Conservation (phyloP, 371 early-diverging fungal genomes). For the Mortierella sp. region DNA sequence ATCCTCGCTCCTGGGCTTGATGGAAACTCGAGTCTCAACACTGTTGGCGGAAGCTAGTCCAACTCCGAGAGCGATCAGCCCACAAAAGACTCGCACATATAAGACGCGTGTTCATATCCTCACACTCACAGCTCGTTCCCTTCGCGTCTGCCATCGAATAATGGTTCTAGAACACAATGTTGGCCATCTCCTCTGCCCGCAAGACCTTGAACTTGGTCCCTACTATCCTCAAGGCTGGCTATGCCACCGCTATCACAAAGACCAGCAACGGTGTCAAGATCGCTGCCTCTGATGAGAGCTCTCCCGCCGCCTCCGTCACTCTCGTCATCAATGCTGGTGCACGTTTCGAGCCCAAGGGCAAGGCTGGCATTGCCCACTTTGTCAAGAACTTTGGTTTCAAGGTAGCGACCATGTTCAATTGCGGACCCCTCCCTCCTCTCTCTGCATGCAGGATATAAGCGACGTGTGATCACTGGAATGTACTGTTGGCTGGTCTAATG, state of each 20-base stretch:
- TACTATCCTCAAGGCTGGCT: constrained; percentile 65
- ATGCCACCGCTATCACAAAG: constrained; percentile 66
- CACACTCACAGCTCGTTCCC: constrained; percentile 3
- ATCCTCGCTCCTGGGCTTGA: too few species aligned
- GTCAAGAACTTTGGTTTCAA: constrained; percentile 93
- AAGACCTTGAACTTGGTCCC: constrained; percentile 70
- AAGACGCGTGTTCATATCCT: not conserved
- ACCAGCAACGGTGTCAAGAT: constrained; percentile 68
- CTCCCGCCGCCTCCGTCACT: constrained; percentile 84
- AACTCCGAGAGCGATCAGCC: too few species aligned
- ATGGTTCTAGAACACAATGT: constrained; percentile 28
- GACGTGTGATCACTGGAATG: too few species aligned
- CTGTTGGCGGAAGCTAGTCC: too few species aligned
- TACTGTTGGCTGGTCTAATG: too few species aligned
- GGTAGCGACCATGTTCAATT: constrained; percentile 60
- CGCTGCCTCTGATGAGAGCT: constrained; percentile 66
- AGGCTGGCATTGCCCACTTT: constrained; percentile 88
- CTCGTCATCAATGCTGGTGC: constrained; percentile 92
- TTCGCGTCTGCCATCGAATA: not conserved
- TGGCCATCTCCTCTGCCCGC: constrained; percentile 71
- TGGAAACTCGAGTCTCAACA: too few species aligned
- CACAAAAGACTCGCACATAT: too few species aligned
- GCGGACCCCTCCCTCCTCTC: too few species aligned
- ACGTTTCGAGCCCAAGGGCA: constrained; percentile 79
- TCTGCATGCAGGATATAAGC: too few species aligned